Percentiles rank a stretch among this genome's conserved stretches.
These are phyloP conservation scores for Endoconidiophora laricicola DNA, from an alignment of 2,329 filamentous ascomycete genomes.

Conservation along the genomic window DNA sequence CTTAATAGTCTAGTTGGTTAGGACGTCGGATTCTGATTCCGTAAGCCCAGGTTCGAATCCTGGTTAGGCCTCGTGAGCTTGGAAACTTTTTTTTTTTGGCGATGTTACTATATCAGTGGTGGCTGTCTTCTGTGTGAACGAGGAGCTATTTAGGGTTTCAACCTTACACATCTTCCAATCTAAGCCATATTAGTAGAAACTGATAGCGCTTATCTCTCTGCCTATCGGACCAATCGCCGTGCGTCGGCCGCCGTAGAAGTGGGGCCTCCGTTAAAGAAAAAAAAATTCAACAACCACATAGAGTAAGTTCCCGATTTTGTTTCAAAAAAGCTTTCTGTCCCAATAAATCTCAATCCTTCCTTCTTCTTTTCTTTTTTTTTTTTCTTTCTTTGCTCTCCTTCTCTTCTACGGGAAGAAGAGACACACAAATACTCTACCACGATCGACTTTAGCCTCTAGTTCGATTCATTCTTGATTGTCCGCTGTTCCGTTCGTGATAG, in stretches of 20 bases:
- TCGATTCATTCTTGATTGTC: slow-evolving; percentile 18
- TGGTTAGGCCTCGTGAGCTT: no score
- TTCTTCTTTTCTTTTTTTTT: slow-evolving; percentile 16
- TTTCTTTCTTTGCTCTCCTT: slow-evolving; percentile 26
- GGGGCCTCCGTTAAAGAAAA: background rate
- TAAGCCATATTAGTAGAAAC: no score
- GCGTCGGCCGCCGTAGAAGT: slow-evolving; percentile 7
- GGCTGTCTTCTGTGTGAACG: no score
- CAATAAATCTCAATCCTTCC: background rate
- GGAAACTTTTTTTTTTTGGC: no score
- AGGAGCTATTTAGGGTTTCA: no score
- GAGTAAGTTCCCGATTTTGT: background rate
- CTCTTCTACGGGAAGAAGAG: slow-evolving; percentile 38
- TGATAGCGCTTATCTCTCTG: slow-evolving; percentile 1
- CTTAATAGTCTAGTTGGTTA: no score
- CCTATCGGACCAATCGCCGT: slow-evolving; percentile 10
- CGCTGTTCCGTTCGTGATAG: slow-evolving; percentile 20
- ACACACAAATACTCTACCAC: slow-evolving; percentile 21
- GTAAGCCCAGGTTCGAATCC: no score
- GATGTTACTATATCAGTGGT: no score
- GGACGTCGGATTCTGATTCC: no score
- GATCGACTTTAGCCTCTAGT: slow-evolving; percentile 18
- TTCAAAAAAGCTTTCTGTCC: background rate
- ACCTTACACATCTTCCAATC: no score
- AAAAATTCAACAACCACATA: slow-evolving; percentile 4